phyloP scores from a whole-genome alignment of 2,329 filamentous ascomycete genomes.

The Alternaria postmessia region DNA sequence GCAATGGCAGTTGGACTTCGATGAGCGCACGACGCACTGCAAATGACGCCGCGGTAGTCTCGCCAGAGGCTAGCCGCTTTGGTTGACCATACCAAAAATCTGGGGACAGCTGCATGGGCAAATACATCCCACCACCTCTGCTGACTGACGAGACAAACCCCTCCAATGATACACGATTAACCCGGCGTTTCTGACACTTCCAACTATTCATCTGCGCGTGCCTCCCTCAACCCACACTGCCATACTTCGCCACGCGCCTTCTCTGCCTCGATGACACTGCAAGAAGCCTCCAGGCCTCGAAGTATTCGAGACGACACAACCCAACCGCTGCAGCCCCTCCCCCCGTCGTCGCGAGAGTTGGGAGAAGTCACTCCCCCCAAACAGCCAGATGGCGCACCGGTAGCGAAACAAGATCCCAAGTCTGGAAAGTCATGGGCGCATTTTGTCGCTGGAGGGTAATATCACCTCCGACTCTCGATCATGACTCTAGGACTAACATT shows the following conservation, averaged over 20 bases:
- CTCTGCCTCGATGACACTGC: conserved; percentile 46
- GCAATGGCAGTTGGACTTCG: conserved; percentile 16
- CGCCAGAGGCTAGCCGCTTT: conserved; percentile 29
- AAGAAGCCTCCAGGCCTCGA: conserved; percentile 43
- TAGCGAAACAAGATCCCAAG: conserved; percentile 53
- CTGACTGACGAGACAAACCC: conserved; percentile 1
- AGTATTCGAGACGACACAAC: conserved; percentile 36
- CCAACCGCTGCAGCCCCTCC: conserved; percentile 38
- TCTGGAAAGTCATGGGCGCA: conserved; percentile 84
- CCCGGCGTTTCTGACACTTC: background rate
- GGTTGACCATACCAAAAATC: conserved; percentile 27
- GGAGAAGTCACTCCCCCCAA: conserved; percentile 64
- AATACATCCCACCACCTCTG: conserved; percentile 7
- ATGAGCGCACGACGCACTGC: conserved; percentile 18
- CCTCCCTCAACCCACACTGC: conserved; percentile 6
- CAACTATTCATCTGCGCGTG: background rate
- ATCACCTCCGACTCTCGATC: conserved; percentile 32
- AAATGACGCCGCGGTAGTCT: conserved; percentile 28
- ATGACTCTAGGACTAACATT: conserved; percentile 22
- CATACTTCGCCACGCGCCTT: conserved; percentile 17
- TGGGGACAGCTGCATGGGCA: conserved; percentile 15
- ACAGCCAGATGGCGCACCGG: conserved; percentile 48
- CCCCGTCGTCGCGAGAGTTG: conserved; percentile 66
- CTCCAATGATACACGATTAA: conserved; percentile 8
- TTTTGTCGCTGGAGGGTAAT: conserved; percentile 87